These are phyloP conservation scores for Casuarina glauca DNA, from an alignment of 306 rosid species.

Conservation along the genomic window DNA sequence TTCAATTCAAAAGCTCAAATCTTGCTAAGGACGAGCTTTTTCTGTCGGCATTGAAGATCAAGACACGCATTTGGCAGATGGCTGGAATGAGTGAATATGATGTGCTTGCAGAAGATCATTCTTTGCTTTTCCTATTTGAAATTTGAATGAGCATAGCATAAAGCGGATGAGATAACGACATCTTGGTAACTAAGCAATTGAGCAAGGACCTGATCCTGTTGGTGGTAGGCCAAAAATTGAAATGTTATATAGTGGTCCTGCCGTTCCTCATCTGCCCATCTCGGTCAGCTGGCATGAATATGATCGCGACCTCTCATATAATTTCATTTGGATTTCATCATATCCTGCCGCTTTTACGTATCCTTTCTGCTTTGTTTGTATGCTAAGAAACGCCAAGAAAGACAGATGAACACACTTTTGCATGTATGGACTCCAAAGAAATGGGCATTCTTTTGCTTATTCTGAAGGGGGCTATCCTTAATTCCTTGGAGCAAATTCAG, in stretches of 20 bases:
- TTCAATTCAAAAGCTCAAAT: background rate
- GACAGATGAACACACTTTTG: background rate
- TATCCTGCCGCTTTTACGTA: background rate
- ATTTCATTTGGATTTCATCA: conserved; percentile 15
- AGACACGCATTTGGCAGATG: background rate
- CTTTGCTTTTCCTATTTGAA: background rate
- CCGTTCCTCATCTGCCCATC: conserved; percentile 25
- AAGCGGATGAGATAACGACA: conserved; percentile 7
- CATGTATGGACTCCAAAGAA: background rate
- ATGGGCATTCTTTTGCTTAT: no score
- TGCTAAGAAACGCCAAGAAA: background rate
- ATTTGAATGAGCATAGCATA: background rate
- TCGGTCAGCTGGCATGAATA: conserved; percentile 16
- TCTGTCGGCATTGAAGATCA: background rate
- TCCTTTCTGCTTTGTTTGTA: background rate
- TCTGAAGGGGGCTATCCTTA: background rate
- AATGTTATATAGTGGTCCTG: conserved; percentile 22
- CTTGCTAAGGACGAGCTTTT: background rate
- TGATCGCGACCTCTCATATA: conserved; percentile 22
- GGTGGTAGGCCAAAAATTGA: background rate
- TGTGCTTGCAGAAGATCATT: background rate
- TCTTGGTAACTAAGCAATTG: conserved; percentile 14
- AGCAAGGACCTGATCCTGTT: background rate
- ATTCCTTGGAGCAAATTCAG: background rate
- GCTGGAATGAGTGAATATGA: background rate